Evolutionary conservation across 768 basidiomycete genomes (phyloP).

Genomic region (Strobilomyces dryophilus): DNA sequence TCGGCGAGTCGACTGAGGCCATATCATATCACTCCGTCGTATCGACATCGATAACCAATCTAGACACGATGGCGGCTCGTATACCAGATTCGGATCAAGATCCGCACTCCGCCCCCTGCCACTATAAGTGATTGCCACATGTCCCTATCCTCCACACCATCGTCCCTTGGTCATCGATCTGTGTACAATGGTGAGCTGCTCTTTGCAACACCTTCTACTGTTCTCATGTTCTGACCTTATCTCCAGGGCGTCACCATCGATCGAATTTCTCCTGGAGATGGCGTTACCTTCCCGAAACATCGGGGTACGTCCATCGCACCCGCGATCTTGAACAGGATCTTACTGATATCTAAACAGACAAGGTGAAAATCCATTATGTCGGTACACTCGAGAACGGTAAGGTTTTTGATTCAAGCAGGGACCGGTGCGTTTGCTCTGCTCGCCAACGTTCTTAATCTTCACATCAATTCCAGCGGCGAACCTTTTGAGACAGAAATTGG

Average conservation of each 20-base stretch:
- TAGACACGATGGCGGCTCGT: slow-evolving; percentile 14
- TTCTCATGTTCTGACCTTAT: neutral
- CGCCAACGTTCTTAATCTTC: slow-evolving; percentile 1
- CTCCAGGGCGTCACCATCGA: slow-evolving; percentile 65
- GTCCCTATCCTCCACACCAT: slow-evolving; percentile 23
- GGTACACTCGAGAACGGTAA: slow-evolving; percentile 63
- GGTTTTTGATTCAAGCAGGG: slow-evolving; percentile 72
- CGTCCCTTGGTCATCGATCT: slow-evolving; percentile 27
- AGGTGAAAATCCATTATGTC: slow-evolving; percentile 73
- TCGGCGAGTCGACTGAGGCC: slow-evolving; percentile 9
- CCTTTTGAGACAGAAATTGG: slow-evolving; percentile 75
- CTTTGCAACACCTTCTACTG: neutral
- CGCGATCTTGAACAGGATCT: slow-evolving; percentile 13
- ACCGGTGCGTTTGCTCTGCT: slow-evolving; percentile 47
- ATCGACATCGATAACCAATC: slow-evolving; percentile 31
- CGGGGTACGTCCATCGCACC: slow-evolving; percentile 52
- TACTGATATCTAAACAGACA: slow-evolving; percentile 44
- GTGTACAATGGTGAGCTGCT: slow-evolving; percentile 29
- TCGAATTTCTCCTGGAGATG: slow-evolving; percentile 56
- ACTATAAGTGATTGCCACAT: slow-evolving; percentile 37
- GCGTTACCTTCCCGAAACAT: slow-evolving; percentile 55
- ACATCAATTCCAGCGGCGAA: slow-evolving; percentile 36
- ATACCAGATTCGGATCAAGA: slow-evolving; percentile 64
- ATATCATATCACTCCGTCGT: slow-evolving; percentile 12
- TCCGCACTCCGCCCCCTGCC: slow-evolving; percentile 59